These are phyloP conservation scores for Blastomyces silverae DNA, from an alignment of 2,329 filamentous ascomycete genomes.

Conservation along the genomic window DNA sequence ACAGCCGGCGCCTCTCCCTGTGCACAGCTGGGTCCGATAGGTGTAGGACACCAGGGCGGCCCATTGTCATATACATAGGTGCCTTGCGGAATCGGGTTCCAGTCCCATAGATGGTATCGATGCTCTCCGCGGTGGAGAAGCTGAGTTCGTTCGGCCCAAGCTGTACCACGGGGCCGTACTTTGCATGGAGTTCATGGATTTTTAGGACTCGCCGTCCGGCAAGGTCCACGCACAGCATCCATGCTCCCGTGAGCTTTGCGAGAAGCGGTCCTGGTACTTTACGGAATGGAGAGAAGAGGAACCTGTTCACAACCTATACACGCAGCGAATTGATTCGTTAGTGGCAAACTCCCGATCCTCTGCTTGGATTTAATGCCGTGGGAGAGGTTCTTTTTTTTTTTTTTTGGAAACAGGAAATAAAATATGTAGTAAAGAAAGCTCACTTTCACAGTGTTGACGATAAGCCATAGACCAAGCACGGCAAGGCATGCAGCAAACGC, in stretches of 20 bases:
- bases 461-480: not conserved
- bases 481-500: not conserved
- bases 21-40: constrained; percentile 8
- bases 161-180: constrained; percentile 16
- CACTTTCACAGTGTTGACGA: not conserved
- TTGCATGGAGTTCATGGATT: constrained; percentile 10
- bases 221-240: constrained; percentile 10
- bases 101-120: constrained; percentile 15
- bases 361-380: not conserved
- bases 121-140: constrained; percentile 11
- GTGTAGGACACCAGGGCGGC: constrained; percentile 6
- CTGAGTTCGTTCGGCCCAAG: constrained; percentile 18
- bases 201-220: not conserved
- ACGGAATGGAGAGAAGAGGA: constrained; percentile 12
- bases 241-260: constrained; percentile 12
- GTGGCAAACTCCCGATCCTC: not conserved
- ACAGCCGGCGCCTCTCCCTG: constrained; percentile 7
- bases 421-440: not conserved
- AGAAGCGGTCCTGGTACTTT: constrained; percentile 9
- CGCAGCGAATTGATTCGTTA: not conserved
- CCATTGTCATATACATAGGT: constrained; percentile 10
- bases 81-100: constrained; percentile 15
- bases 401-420: not conserved
- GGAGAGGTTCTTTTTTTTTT: not conserved
- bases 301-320: constrained; percentile 9